Percentiles rank a stretch among this genome's conserved stretches.
Evolutionary conservation across 2,329 filamentous ascomycete genomes (phyloP).

Genomic region (Calonectria fujianensis): DNA sequence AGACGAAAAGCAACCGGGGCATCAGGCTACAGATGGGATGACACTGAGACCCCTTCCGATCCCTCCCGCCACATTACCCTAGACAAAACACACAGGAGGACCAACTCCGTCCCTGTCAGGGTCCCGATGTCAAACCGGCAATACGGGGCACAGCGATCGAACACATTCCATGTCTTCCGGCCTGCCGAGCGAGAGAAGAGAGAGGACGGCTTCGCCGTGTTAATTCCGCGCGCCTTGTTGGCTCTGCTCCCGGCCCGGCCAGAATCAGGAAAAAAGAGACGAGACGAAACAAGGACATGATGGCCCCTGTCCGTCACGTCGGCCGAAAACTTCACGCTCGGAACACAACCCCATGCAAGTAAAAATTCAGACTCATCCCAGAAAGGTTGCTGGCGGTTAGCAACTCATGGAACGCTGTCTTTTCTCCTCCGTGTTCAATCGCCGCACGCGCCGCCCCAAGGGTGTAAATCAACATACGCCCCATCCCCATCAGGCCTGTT

Average conservation of each 20-base stretch:
- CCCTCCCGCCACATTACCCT: slow-evolving; percentile 29
- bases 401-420: slow-evolving; percentile 5
- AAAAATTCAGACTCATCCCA: slow-evolving; percentile 12
- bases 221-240: slow-evolving; percentile 14
- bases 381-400: slow-evolving; percentile 6
- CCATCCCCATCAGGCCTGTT: slow-evolving; percentile 26
- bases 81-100: slow-evolving; percentile 24
- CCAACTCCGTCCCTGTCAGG: background rate
- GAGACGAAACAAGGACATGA: slow-evolving; percentile 30
- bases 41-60: slow-evolving; percentile 33
- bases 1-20: slow-evolving; percentile 39
- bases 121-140: background rate
- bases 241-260: slow-evolving; percentile 2
- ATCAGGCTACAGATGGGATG: slow-evolving; percentile 42
- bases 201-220: slow-evolving; percentile 3
- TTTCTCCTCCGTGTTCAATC: slow-evolving; percentile 34
- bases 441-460: slow-evolving; percentile 30
- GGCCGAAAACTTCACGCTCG: slow-evolving; percentile 34
- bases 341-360: slow-evolving; percentile 29
- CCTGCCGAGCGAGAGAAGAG: background rate
- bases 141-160: background rate
- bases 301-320: slow-evolving; percentile 31
- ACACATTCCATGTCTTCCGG: slow-evolving; percentile 1
- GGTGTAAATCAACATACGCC: slow-evolving; percentile 37
- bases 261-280: slow-evolving; percentile 18